Evolutionary conservation across 441 rosid genomes (phyloP), one percentile per base, ranked within the genome.

Genomic region (Adansonia gregorii): DNA sequence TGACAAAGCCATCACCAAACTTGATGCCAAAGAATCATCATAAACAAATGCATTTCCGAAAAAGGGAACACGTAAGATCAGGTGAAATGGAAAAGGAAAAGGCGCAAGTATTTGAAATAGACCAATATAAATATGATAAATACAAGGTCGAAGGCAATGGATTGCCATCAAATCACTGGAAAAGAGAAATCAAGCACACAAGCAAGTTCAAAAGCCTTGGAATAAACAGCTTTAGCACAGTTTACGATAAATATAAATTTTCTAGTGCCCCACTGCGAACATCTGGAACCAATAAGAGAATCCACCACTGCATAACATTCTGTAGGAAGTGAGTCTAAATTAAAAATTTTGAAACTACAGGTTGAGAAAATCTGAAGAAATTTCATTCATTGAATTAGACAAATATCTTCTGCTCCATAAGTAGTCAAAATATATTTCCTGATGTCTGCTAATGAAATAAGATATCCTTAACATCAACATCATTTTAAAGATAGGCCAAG

Each of bases 1-100:
- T 20, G 72, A 67, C 52, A 55, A 48, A 35, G 55, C 20, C 73
- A 82, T 54, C 69, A 76, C 58, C 64, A 81, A 64, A 31, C 64
- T 72, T 35, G 22, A 52, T 3, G 49, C 24, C 49, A 54, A 71
- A 71, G 60, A 35, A 49, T n/a, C 15, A 71, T 71, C n/a, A 54
- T 31, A 71, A n/a, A 54, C 31, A 52, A 15, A 54, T 54, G 4
- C 27, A 64, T 63, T 63, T 51, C 61, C 61, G 6, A 19, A 43
- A 20, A 56, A 6, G 12, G 39, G 67, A 3, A 58, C 2, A 9
- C 9, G 3, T 0, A 3, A 12, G 46, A 39, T 39, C 11, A 7
- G 8, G 24, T 0, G 0, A 63, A 56, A 73, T 14, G 14, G 8
- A 31, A 35, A 72, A 2, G 8, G 1, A 20, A 20, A 48, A 10